phyloP scores from a whole-genome alignment of 768 basidiomycete species.

The Clathrus columnatus region DNA sequence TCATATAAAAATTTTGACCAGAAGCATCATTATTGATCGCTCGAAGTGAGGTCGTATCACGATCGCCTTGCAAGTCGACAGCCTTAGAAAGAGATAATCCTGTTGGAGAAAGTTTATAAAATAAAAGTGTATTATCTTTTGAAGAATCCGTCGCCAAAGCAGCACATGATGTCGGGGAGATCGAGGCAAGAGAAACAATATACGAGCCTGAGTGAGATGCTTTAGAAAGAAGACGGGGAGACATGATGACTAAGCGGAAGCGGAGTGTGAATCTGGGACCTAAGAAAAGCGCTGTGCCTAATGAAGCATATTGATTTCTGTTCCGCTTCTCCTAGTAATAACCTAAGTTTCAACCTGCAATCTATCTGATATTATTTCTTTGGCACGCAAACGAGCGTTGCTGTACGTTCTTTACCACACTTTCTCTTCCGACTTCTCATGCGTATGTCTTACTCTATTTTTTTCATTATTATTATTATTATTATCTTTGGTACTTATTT shows the following conservation, averaged over 20 bases:
- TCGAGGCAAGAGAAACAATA: slow-evolving; percentile 47
- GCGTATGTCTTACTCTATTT: background rate
- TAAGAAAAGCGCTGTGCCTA: too few species aligned
- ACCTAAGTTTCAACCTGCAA: too few species aligned
- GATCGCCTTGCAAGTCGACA: slow-evolving; percentile 38
- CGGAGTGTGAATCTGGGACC: too few species aligned
- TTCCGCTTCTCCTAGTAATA: too few species aligned
- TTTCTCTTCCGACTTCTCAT: background rate
- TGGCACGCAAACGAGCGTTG: slow-evolving; percentile 5
- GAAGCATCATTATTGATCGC: slow-evolving; percentile 32
- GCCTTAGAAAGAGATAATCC: slow-evolving; percentile 34
- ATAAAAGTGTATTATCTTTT: slow-evolving; percentile 53
- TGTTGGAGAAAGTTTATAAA: slow-evolving; percentile 44
- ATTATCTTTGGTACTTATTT: too few species aligned
- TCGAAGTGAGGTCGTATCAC: slow-evolving; percentile 47
- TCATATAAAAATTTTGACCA: slow-evolving; percentile 35
- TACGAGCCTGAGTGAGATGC: slow-evolving; percentile 29
- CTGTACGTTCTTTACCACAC: slow-evolving; percentile 9
- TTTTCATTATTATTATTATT: background rate
- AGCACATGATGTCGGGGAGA: slow-evolving; percentile 39
- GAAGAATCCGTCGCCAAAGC: slow-evolving; percentile 44
- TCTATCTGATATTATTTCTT: background rate
- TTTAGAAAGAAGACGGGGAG: too few species aligned
- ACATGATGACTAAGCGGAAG: too few species aligned
- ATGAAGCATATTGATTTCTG: too few species aligned